Conservation (phyloP, 192 early-diverging fungal species). For the Mortierella antarctica region DNA sequence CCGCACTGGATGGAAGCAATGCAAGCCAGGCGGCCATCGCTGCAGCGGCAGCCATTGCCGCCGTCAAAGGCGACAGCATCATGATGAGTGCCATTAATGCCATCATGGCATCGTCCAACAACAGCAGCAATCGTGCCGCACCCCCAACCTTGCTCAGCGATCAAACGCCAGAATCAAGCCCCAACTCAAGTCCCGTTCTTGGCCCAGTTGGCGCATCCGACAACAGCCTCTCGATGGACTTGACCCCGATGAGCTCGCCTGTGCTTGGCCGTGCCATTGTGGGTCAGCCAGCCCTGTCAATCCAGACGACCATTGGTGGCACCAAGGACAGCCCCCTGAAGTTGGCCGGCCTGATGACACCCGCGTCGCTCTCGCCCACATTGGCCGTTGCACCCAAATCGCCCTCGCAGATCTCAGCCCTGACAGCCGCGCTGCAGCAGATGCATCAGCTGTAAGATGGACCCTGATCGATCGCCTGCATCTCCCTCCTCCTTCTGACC, state of each 20-base stretch:
- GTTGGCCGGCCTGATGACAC: slow-evolving; percentile 36
- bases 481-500: background rate
- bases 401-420: slow-evolving; percentile 39
- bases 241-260: slow-evolving; percentile 39
- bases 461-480: background rate
- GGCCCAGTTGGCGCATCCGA: slow-evolving; percentile 1
- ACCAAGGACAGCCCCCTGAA: slow-evolving; percentile 10
- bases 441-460: slow-evolving; percentile 7
- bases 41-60: slow-evolving; percentile 69
- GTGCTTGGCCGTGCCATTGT: slow-evolving; percentile 23
- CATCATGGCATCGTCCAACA: slow-evolving; percentile 43
- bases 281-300: slow-evolving; percentile 16
- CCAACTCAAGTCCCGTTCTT: slow-evolving; percentile 43
- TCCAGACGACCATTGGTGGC: slow-evolving; percentile 30
- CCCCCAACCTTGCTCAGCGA: slow-evolving; percentile 8
- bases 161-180: slow-evolving; percentile 43
- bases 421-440: slow-evolving; percentile 33
- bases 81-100: slow-evolving; percentile 52
- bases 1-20: slow-evolving; percentile 52
- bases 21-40: slow-evolving; percentile 67
- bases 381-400: slow-evolving; percentile 19
- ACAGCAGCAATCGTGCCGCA: slow-evolving; percentile 12
- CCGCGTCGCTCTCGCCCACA: slow-evolving; percentile 42
- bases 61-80: slow-evolving; percentile 52
- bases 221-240: slow-evolving; percentile 17